phyloP scores from a whole-genome alignment of 805 yeast genomes.

The Candida loeiensis region DNA sequence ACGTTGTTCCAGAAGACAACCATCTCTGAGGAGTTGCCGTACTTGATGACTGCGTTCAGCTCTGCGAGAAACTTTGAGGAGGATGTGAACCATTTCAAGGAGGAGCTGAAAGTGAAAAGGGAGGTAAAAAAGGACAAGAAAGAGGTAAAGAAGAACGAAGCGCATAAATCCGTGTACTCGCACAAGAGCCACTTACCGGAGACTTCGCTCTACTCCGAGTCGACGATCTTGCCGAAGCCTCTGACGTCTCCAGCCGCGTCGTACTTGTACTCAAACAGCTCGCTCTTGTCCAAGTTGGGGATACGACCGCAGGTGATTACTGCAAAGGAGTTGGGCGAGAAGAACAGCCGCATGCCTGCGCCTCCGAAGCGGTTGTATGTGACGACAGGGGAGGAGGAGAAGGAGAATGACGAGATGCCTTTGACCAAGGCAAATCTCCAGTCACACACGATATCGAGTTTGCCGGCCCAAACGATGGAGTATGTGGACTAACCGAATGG shows the following conservation, averaged over 20 bases:
- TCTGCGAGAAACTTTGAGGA: conserved; percentile 57
- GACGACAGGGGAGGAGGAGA: conserved; percentile 13
- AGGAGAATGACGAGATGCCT: conserved; percentile 19
- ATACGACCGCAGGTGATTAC: conserved; percentile 41
- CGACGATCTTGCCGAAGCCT: conserved; percentile 23
- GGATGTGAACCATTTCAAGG: conserved; percentile 31
- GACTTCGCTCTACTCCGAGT: conserved; percentile 32
- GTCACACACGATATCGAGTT: conserved; percentile 19
- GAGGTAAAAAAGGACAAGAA: conserved; percentile 5
- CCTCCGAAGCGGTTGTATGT: conserved; percentile 7
- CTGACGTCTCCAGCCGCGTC: conserved; percentile 26
- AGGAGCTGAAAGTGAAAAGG: conserved; percentile 14
- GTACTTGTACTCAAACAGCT: conserved; percentile 32
- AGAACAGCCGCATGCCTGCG: conserved; percentile 5
- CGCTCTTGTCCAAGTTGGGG: conserved; percentile 37
- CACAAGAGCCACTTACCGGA: conserved; percentile 30
- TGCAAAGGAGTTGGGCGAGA: conserved; percentile 14
- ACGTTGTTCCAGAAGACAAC: conserved; percentile 48
- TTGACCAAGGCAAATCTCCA: conserved; percentile 30
- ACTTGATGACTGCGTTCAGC: conserved; percentile 61
- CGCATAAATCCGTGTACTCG: conserved; percentile 17
- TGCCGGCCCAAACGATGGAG: conserved; percentile 8
- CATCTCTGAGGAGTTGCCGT: conserved; percentile 62
- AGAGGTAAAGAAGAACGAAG: conserved; percentile 2
- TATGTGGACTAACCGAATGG: conserved; percentile 3